Evolutionary conservation across 345 rosid genomes (phyloP), one percentile per base, ranked within the genome.

Genomic region (Theobroma cacao): DNA sequence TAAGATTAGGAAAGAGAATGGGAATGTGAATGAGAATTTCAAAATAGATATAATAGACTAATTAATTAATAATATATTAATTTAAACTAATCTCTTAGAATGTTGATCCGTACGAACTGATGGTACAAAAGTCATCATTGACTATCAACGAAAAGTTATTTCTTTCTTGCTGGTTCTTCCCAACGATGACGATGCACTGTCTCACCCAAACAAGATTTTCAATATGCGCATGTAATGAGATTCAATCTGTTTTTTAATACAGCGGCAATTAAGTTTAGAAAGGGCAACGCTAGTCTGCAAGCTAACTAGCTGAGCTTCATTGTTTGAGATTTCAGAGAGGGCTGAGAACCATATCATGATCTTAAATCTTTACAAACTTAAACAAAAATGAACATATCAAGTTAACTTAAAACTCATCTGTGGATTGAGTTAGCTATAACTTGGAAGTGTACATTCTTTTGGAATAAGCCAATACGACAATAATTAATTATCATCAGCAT

Each of bases 401-500:
- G 8, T 7, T 6, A 40, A n/a, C n/a, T 41, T 41, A 8, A 14
- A 15, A 41, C 18, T 14, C 30, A 41, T 24, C 17, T 67, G 22
- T 67, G 52, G 20, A 24, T 7, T 67, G 72, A 67, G 24, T 67
- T 28, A 69, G 18, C 22, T 15, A 26, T 45, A 69, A 64, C 15
- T 12, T 36, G 14, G 38, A 26, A 47, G 56, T 26, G 45, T 31
- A 47, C 14, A 45, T 69, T 69, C n/a, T 34, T 24, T 45, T 28
- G 7, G 7, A 26, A 20, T 34, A 8, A 63, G 24, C 1, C 1
- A 55, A 5, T 30, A 62, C 7, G 22, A 22, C 18, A 74, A 33
- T 66, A 55, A 71, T 78, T 38, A 84, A 30, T 58, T 59, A 43
- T 77, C 80, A 74, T 71, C 47, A 20, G 76, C 24, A 58, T 64